Percentiles rank a stretch among this genome's conserved stretches.
Conservation (phyloP, 331 rosid species). For the Stylosanthes scabra region DNA sequence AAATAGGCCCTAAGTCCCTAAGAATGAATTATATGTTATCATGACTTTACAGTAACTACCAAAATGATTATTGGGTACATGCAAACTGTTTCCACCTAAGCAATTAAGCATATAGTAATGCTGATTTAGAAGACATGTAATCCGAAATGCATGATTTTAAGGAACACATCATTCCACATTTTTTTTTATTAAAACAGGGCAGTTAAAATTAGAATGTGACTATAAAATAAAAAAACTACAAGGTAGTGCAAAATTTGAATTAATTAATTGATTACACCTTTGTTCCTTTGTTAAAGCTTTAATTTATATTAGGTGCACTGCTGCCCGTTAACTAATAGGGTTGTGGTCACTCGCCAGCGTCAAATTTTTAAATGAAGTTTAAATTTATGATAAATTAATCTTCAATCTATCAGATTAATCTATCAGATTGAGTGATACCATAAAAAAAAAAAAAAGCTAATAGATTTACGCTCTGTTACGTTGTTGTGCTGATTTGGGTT, state of each 20-base stretch:
- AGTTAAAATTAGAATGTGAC: too few species aligned
- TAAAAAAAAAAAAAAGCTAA: too few species aligned
- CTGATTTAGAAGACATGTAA: neutral
- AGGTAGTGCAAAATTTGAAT: too few species aligned
- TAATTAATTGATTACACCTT: neutral
- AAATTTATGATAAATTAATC: too few species aligned
- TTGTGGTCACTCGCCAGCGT: too few species aligned
- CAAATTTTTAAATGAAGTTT: too few species aligned
- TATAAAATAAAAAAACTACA: too few species aligned
- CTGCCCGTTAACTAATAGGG: neutral
- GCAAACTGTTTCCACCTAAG: neutral
- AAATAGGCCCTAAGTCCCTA: neutral
- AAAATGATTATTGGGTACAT: slow-evolving; percentile 8
- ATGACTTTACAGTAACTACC: slow-evolving; percentile 26
- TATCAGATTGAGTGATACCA: too few species aligned
- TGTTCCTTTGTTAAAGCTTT: neutral
- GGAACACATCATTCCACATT: neutral
- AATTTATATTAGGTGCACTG: too few species aligned
- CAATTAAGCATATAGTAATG: neutral
- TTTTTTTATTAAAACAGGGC: too few species aligned
- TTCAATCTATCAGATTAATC: too few species aligned
- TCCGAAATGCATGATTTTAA: neutral
- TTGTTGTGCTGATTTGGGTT: neutral
- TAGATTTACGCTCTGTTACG: neutral
- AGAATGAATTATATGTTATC: slow-evolving; percentile 1